A percentile compares a stretch with the other conserved stretches of the same genome.
Conservation (phyloP, 164 flowering plant genomes). For the Cinnamomum chago region DNA sequence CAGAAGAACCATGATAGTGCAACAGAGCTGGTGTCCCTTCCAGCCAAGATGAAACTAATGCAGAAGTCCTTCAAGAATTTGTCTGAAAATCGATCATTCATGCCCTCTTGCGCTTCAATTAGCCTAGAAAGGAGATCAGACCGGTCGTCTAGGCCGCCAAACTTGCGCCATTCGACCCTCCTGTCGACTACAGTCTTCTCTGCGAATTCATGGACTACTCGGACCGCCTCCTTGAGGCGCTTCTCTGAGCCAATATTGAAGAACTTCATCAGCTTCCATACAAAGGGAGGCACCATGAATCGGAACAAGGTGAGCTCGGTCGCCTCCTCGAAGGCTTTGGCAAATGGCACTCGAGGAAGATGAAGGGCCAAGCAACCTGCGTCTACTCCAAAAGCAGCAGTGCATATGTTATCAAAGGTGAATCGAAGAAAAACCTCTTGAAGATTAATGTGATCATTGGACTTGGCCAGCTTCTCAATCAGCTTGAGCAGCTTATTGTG, state of each 20-base stretch:
- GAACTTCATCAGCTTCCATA: constrained; percentile 52
- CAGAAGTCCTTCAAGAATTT: constrained; percentile 53
- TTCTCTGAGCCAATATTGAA: constrained; percentile 24
- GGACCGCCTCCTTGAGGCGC: constrained; percentile 18
- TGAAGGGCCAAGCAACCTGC: constrained; percentile 45
- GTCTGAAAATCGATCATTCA: constrained; percentile 22
- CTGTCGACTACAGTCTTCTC: constrained; percentile 38
- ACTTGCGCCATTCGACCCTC: constrained; percentile 20
- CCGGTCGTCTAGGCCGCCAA: constrained; percentile 18
- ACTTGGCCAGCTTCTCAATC: constrained; percentile 23
- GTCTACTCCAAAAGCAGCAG: constrained; percentile 55
- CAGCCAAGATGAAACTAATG: constrained; percentile 67
- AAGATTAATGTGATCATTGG: constrained; percentile 35
- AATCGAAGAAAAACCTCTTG: constrained; percentile 61
- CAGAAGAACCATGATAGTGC: constrained; percentile 76
- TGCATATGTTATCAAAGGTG: constrained; percentile 69
- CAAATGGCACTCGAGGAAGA: constrained; percentile 50
- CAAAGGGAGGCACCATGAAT: constrained; percentile 47
- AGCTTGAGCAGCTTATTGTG: constrained; percentile 42
- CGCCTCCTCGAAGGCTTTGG: constrained; percentile 70
- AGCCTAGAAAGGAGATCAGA: constrained; percentile 58
- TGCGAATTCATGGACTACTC: constrained; percentile 44
- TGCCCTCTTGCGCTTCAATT: constrained; percentile 16
- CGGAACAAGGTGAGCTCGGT: constrained; percentile 41
- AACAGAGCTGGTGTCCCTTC: constrained; percentile 75